Base-by-base conservation (phyloP, 768 basidiomycete species). In the Wakefieldia striispora region DNA sequence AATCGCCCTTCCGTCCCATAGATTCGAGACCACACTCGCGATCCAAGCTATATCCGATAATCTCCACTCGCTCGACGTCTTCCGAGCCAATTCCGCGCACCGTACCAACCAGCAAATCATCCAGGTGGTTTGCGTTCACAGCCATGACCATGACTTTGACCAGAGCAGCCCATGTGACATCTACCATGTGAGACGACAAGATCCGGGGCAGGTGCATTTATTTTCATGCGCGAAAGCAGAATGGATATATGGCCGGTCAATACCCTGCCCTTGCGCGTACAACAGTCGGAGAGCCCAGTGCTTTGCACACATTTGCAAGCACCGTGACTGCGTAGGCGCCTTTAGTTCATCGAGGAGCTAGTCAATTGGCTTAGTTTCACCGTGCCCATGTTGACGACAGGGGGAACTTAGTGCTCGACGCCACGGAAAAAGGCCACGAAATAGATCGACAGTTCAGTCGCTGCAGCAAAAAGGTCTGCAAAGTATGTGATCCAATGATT, bases 361-460 rank as follows among this genome's bases (percentile, higher is more conserved):
- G 5, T 35, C 21, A 27, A 26, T 40, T 3, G 37, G 43, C 21
- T 40, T 34, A 7, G 16, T 24, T 1, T 33, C 16, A 10, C 24
- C 39, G 31, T 11, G 17, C 9, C 21, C 39, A 43, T 75, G 74
- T n/a, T 59, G 49, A 48, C 72, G 64, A 3, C 51, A 41, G 6
- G 66, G 14, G 63, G 34, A 31, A 78, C 73, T 40, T 76, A 72
- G 54, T 77, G 75, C 43, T 75, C 70, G 54, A 76, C 62, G 40
- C 76, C 75, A 24, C 70, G 65, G 61, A 67, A 45, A 17, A 78
- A 75, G 9, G 74, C 72, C 16, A 66, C 61, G 59, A 72, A 78
- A 6, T 61, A 69, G 8, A 75, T 17, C 0, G 38, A 43, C 21
- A 42, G 21, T 7, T 31, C 11, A 0, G 41, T 40, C 2, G 45